Conservation (phyloP, 139 green algal species). For the Spirogloea muscicola region DNA sequence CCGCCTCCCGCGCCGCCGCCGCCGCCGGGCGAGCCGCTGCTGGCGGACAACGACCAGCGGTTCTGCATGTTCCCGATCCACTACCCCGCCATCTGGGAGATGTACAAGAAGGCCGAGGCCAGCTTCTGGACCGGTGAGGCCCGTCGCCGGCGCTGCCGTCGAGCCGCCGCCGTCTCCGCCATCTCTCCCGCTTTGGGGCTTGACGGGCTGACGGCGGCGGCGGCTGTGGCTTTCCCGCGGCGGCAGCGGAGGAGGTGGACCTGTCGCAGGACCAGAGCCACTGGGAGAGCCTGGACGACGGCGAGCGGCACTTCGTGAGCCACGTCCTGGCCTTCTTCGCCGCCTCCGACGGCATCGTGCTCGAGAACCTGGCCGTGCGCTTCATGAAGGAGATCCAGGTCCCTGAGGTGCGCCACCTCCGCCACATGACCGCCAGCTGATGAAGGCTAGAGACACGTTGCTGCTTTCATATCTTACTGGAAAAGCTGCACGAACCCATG, state of each 20-base stretch:
- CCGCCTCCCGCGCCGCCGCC: no score
- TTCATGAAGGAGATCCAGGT: conserved; percentile 96
- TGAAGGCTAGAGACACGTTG: neutral
- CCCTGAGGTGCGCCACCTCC: conserved; percentile 73
- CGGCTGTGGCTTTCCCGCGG: conserved; percentile 50
- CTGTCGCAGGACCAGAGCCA: conserved; percentile 82
- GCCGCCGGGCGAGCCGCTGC: conserved; percentile 44
- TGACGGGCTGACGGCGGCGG: no score
- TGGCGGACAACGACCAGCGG: conserved; percentile 44
- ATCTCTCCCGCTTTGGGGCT: no score
- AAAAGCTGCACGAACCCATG: no score
- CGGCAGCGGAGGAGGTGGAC: conserved; percentile 90
- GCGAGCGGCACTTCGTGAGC: conserved; percentile 94
- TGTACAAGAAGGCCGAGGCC: conserved; percentile 96
- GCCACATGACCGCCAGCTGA: neutral
- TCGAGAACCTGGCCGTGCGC: conserved; percentile 89
- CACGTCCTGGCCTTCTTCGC: conserved; percentile 98
- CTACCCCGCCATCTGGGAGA: conserved; percentile 75
- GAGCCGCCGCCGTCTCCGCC: no score
- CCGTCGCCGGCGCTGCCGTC: no score
- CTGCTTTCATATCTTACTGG: neutral
- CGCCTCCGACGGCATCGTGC: conserved; percentile 92
- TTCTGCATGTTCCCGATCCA: conserved; percentile 57
- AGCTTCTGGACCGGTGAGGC: conserved; percentile 83
- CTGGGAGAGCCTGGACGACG: conserved; percentile 82